Evolutionary conservation across 345 rosid genomes (phyloP).

Genomic region (Gossypium raimondii): DNA sequence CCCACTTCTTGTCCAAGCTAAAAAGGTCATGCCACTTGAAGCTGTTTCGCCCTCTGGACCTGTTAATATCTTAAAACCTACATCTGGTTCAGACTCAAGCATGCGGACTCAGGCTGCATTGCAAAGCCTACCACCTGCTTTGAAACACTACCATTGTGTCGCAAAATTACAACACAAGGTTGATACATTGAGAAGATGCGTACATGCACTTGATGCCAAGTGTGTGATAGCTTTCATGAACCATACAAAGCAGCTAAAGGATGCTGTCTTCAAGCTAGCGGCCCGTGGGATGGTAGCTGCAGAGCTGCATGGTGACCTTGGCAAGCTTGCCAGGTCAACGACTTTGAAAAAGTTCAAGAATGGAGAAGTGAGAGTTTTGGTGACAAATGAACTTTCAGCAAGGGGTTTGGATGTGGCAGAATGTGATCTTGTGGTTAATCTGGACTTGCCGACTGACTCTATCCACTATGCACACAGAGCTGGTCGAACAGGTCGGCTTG

Average conservation of each 20-base stretch:
- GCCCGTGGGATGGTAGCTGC: slow-evolving; percentile 78
- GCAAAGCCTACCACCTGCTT: slow-evolving; percentile 79
- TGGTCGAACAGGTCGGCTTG: slow-evolving; percentile 84
- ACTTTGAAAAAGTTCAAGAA: slow-evolving; percentile 76
- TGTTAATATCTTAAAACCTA: slow-evolving; percentile 33
- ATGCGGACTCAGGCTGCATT: slow-evolving; percentile 48
- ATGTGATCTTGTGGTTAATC: slow-evolving; percentile 87
- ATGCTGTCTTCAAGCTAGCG: slow-evolving; percentile 84
- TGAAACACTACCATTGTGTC: slow-evolving; percentile 73
- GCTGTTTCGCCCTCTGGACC: slow-evolving; percentile 46
- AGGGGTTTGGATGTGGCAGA: slow-evolving; percentile 88
- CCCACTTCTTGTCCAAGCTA: slow-evolving; percentile 82
- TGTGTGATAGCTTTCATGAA: slow-evolving; percentile 93
- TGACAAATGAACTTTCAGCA: slow-evolving; percentile 92
- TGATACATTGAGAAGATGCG: slow-evolving; percentile 73
- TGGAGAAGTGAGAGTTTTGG: slow-evolving; percentile 74
- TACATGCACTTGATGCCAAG: slow-evolving; percentile 79
- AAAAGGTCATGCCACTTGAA: slow-evolving; percentile 57
- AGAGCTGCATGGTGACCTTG: slow-evolving; percentile 93
- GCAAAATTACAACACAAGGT: slow-evolving; percentile 85
- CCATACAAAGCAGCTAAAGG: slow-evolving; percentile 81
- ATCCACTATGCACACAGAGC: slow-evolving; percentile 89
- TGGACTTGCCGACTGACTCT: slow-evolving; percentile 73
- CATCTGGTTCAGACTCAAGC: slow-evolving; percentile 33
- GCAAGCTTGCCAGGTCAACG: slow-evolving; percentile 85